Percentiles rank a stretch among this genome's conserved stretches.
Conservation (phyloP, 2,329 filamentous ascomycete species). For the Emydomyces testavorans region DNA sequence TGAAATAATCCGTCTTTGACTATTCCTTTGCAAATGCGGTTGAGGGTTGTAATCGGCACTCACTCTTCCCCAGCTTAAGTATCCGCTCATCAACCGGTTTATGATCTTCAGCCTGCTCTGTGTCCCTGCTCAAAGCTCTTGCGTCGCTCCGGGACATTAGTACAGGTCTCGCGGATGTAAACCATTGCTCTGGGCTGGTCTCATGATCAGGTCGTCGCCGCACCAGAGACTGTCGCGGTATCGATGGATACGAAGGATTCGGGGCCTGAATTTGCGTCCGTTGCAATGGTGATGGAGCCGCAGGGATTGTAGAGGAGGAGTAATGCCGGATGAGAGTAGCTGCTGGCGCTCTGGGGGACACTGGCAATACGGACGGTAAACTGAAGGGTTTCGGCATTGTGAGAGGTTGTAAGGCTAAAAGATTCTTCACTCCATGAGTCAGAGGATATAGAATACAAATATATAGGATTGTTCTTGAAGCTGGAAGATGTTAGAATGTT, state of each 20-base stretch:
- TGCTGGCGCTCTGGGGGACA: background rate
- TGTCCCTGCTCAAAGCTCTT: background rate
- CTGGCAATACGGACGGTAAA: background rate
- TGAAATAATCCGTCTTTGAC: no score
- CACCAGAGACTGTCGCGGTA: conserved; percentile 25
- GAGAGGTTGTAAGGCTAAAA: background rate
- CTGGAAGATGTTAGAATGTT: background rate
- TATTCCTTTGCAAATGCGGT: background rate
- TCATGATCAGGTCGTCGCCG: conserved; percentile 28
- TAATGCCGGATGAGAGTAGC: conserved; percentile 1
- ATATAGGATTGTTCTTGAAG: background rate
- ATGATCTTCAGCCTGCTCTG: conserved; percentile 4
- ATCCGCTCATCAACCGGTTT: conserved; percentile 15
- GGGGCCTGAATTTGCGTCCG: background rate
- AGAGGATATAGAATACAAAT: background rate
- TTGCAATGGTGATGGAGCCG: conserved; percentile 8
- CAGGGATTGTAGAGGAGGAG: conserved; percentile 5
- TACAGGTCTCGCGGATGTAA: conserved; percentile 16
- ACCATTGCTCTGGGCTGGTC: conserved; percentile 26
- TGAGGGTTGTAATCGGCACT: background rate
- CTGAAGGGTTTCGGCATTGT: conserved; percentile 6
- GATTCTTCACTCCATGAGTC: background rate
- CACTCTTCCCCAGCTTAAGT: conserved; percentile 15
- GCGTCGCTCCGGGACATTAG: conserved; percentile 11
- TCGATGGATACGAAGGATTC: conserved; percentile 19